Conservation (phyloP, 257 asterid species). For the Gynochthodes officinalis region DNA sequence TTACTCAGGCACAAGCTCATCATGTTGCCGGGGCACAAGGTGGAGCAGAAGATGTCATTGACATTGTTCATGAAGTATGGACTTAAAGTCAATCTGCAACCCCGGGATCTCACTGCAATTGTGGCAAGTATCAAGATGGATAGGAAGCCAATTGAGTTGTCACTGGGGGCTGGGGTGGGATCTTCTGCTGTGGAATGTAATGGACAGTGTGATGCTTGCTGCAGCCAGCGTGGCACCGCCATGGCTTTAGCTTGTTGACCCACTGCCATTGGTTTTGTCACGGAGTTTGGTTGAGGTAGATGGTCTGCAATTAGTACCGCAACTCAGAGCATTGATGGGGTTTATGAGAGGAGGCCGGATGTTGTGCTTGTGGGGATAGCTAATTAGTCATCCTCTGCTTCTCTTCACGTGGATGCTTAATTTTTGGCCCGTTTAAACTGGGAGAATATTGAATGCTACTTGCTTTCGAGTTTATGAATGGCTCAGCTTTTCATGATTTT, state of each 20-base stretch:
- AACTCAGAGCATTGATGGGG: not conserved
- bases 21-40: slow-evolving; percentile 51
- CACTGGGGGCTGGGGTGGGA: not conserved
- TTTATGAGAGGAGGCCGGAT: slow-evolving; percentile 8
- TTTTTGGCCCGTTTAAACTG: not conserved
- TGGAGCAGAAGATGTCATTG: slow-evolving; percentile 90
- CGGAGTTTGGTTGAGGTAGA: slow-evolving; percentile 7
- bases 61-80: slow-evolving; percentile 88
- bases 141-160: slow-evolving; percentile 3
- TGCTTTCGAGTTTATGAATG: slow-evolving; percentile 1
- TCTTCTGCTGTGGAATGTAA: slow-evolving; percentile 1
- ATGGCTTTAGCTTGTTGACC: slow-evolving; percentile 9
- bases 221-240: slow-evolving; percentile 10
- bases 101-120: slow-evolving; percentile 46
- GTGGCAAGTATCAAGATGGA: slow-evolving; percentile 23
- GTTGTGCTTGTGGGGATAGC: not conserved
- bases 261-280: not conserved
- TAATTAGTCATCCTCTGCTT: not conserved
- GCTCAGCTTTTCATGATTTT: slow-evolving; percentile 1
- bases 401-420: slow-evolving; percentile 19
- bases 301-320: not conserved
- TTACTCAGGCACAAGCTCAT: slow-evolving; percentile 70
- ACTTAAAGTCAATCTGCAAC: slow-evolving; percentile 49
- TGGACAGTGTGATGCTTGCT: slow-evolving; percentile 18
- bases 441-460: not conserved